phyloP scores from a whole-genome alignment of 176 grass and related monocot species.

The Hordeum marinum region DNA sequence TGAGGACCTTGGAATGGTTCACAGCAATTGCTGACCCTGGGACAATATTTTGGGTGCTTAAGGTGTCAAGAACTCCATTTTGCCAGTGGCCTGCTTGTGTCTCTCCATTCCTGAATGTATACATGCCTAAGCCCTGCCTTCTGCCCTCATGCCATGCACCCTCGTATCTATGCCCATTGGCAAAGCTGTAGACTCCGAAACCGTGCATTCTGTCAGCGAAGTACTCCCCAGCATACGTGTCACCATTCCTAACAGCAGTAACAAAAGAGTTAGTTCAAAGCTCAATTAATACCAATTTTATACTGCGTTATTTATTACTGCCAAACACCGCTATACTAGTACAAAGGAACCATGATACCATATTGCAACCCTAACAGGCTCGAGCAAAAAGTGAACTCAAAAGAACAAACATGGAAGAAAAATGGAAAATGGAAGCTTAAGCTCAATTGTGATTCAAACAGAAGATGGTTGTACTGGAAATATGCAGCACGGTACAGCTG shows the following conservation, averaged over 20 bases:
- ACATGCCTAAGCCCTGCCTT: slow-evolving; percentile 96
- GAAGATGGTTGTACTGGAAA: background rate
- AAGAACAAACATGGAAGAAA: background rate
- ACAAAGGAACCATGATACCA: background rate
- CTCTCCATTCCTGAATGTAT: slow-evolving; percentile 96
- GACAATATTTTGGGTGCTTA: slow-evolving; percentile 73
- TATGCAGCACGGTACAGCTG: background rate
- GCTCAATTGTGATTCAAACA: background rate
- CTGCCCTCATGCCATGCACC: slow-evolving; percentile 97
- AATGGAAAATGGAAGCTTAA: background rate
- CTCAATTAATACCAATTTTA: background rate
- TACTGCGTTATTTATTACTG: background rate
- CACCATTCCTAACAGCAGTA: slow-evolving; percentile 69
- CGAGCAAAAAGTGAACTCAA: background rate
- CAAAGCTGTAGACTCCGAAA: slow-evolving; percentile 96
- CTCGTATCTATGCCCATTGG: slow-evolving; percentile 93
- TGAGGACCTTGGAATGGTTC: slow-evolving; percentile 90
- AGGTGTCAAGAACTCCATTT: slow-evolving; percentile 69
- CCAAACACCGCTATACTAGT: background rate
- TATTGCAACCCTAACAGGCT: background rate
- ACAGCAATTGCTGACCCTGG: slow-evolving; percentile 76
- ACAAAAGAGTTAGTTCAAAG: slow-evolving; percentile 29
- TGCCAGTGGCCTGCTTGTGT: slow-evolving; percentile 98
- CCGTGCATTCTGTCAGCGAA: slow-evolving; percentile 98
- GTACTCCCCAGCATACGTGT: slow-evolving; percentile 92